Evolutionary conservation across 345 rosid genomes (phyloP), one percentile per base, ranked within the genome.

Genomic region (Corchorus olitorius): DNA sequence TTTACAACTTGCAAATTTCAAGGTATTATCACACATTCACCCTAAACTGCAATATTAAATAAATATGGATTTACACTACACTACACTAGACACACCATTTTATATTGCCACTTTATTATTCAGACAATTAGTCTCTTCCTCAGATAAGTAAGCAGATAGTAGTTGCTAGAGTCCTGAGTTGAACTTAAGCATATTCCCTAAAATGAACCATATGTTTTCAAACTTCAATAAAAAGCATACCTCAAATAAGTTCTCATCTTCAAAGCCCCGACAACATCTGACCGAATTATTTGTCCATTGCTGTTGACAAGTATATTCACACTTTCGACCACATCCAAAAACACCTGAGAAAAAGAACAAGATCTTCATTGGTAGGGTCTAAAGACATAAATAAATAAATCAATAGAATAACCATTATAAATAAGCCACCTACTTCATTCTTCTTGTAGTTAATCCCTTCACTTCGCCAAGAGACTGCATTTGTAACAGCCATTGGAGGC

Each of bases 401-500:
- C 9, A 81, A 66, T 14, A 69, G 22, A 61, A 64, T 12, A 17
- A 53, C 34, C 12, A 54, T 7, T 22, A 43, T 43, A 65, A 69
- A 71, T 45, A 59, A 70, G 74, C 45, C 65, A 78, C 87, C 78
- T 65, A 96, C 97, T 85, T 92, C 99, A 76, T 96, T 96, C 86
- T 96, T 96, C 86, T 92, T 96, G 83, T 89, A 92, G 58, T 73
- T 76, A 81, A 96, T 88, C 71, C 99, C 98, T 84, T 96, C 99
- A 79, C 97, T 92, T 60, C 99, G 91, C 98, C 97, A 96, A 27
- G 99, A 96, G 41, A 96, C 98, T 46, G 98, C 97, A 84, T 96
- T 93, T 27, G 98, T 96, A 58, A 96, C 97, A 81, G 99, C 98
- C 99, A 96, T 96, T 5, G 99, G 99, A 85, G 99, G 99, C 81